Percentiles rank a stretch among this genome's conserved stretches.
Evolutionary conservation across 2,329 filamentous ascomycete genomes (phyloP).

Genomic region (Paradendryphiella salina): DNA sequence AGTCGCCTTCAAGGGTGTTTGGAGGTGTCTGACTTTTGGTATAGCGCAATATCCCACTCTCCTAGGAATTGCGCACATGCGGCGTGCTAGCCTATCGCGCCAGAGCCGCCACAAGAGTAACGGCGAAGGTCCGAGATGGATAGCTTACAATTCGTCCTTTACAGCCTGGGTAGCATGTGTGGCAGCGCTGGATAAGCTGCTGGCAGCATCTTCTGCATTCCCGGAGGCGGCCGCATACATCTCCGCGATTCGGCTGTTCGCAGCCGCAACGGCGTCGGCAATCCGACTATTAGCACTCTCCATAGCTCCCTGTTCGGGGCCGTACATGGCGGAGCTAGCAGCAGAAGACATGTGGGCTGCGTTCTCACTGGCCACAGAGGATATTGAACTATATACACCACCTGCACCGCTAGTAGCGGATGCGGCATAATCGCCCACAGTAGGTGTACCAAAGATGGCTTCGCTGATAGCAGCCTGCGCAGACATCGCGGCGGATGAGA

Average conservation of each 20-base stretch:
- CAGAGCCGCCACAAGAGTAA: not conserved
- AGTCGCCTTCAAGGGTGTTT: not conserved
- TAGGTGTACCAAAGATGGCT: constrained; percentile 61
- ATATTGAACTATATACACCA: constrained; percentile 28
- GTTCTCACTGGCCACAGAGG: constrained; percentile 24
- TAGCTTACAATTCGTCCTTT: constrained; percentile 57
- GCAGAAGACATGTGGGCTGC: constrained; percentile 35
- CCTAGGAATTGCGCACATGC: not conserved
- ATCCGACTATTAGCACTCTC: constrained; percentile 52
- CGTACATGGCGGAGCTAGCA: constrained; percentile 54
- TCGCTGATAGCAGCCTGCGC: constrained; percentile 59
- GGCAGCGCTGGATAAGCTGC: constrained; percentile 46
- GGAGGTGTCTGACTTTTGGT: not conserved
- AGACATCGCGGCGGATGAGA: constrained; percentile 58
- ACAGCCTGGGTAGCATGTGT: constrained; percentile 50
- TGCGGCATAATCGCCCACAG: constrained; percentile 50
- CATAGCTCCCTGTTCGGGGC: constrained; percentile 52
- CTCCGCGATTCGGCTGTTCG: constrained; percentile 49
- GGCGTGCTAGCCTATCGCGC: not conserved
- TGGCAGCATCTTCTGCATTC: constrained; percentile 53
- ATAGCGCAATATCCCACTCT: not conserved
- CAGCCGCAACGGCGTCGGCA: constrained; percentile 50
- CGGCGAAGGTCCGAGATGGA: not conserved
- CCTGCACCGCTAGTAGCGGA: constrained; percentile 51
- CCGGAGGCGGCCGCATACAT: constrained; percentile 45